Conservation (phyloP, 345 rosid species). For the Triadica sebifera region DNA sequence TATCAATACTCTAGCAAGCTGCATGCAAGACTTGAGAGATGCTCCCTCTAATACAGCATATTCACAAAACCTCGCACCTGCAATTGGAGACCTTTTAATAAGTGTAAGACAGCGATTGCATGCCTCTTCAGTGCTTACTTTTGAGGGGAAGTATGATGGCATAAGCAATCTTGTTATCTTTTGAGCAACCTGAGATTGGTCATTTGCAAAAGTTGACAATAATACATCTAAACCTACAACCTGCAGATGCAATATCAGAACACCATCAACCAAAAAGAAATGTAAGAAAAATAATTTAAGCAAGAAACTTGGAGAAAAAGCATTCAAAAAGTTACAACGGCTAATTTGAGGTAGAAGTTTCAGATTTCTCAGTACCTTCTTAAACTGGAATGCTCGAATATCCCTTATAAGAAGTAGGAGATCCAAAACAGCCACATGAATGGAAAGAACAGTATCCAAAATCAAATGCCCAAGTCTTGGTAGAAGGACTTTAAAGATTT, state of each 20-base stretch:
- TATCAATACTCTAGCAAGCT: slow-evolving; percentile 59
- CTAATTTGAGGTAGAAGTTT: slow-evolving; percentile 4
- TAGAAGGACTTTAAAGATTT: slow-evolving; percentile 80
- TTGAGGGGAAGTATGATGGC: slow-evolving; percentile 87
- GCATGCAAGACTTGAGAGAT: slow-evolving; percentile 50
- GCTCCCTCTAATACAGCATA: slow-evolving; percentile 65
- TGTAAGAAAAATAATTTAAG: slow-evolving; percentile 5
- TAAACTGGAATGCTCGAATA: slow-evolving; percentile 68
- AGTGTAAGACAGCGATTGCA: slow-evolving; percentile 77
- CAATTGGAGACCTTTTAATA: slow-evolving; percentile 70
- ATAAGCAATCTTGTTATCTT: slow-evolving; percentile 68
- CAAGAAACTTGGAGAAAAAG: background rate
- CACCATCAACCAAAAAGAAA: slow-evolving; percentile 17
- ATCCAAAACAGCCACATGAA: slow-evolving; percentile 67
- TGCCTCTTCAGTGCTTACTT: slow-evolving; percentile 64
- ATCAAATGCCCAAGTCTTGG: slow-evolving; percentile 76
- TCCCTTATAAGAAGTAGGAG: slow-evolving; percentile 74
- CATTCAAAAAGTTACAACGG: background rate
- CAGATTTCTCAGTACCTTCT: slow-evolving; percentile 52
- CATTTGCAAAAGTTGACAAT: slow-evolving; percentile 58
- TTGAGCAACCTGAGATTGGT: slow-evolving; percentile 71
- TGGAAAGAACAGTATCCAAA: slow-evolving; percentile 53
- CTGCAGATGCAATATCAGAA: slow-evolving; percentile 33
- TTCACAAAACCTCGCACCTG: slow-evolving; percentile 93
- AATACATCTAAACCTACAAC: slow-evolving; percentile 68